These are phyloP conservation scores for Nitzschia sp. DNA, from an alignment of 108 stramenopile genomes.

Conservation along the genomic window DNA sequence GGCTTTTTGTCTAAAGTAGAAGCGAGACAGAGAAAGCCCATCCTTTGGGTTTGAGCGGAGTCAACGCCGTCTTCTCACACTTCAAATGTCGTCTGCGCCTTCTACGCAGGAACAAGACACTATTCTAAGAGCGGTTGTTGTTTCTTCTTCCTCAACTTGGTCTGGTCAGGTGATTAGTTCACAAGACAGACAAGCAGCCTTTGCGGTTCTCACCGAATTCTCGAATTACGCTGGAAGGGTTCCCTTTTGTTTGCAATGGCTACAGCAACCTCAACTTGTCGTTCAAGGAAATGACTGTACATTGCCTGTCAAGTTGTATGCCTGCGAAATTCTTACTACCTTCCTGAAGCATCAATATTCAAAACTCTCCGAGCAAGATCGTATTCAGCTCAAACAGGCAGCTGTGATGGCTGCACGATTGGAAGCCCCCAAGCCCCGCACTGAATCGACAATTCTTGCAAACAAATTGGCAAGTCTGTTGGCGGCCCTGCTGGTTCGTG, in stretches of 20 bases:
- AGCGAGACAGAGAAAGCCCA: no score
- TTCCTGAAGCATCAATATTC: slow-evolving; percentile 63
- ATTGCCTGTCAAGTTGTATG: slow-evolving; percentile 70
- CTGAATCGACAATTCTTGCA: slow-evolving; percentile 50
- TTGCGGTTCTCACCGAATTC: slow-evolving; percentile 70
- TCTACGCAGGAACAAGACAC: slow-evolving; percentile 43
- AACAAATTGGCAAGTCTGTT: slow-evolving; percentile 74
- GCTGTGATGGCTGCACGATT: slow-evolving; percentile 59
- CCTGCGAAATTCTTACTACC: slow-evolving; percentile 56
- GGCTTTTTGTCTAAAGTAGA: no score
- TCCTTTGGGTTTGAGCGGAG: no score
- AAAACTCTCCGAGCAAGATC: slow-evolving; percentile 58
- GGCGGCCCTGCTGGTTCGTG: slow-evolving; percentile 66
- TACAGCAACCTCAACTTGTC: slow-evolving; percentile 33
- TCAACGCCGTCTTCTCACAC: no score
- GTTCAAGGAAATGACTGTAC: slow-evolving; percentile 59
- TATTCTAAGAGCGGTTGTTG: slow-evolving; percentile 70
- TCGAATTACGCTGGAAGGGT: slow-evolving; percentile 61
- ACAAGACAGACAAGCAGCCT: slow-evolving; percentile 64
- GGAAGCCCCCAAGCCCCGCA: slow-evolving; percentile 26
- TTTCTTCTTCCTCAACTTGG: slow-evolving; percentile 61
- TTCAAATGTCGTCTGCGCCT: slow-evolving; percentile 3
- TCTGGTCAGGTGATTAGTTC: slow-evolving; percentile 37
- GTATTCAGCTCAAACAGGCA: slow-evolving; percentile 54
- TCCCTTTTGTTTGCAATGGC: slow-evolving; percentile 49